Percentiles rank a stretch among this genome's conserved stretches.
phyloP scores from a whole-genome alignment of 176 grass and related monocot genomes.

The Zizania latifolia region DNA sequence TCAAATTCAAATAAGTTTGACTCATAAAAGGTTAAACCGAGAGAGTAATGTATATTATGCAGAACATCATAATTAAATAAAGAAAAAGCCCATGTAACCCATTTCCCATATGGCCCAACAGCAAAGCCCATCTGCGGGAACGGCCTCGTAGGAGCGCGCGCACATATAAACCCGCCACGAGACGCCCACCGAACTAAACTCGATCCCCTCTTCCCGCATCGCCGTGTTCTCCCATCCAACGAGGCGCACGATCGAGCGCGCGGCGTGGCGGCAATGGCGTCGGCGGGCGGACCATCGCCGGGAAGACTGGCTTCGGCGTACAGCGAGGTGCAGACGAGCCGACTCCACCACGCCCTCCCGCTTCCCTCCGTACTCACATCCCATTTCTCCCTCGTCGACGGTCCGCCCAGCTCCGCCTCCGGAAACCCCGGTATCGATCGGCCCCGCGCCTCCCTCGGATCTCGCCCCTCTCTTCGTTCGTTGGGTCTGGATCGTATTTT shows the following conservation, averaged over 20 bases:
- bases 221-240: constrained; percentile 8
- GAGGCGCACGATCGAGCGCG: background rate
- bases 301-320: constrained; percentile 64
- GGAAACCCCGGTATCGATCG: constrained; percentile 72
- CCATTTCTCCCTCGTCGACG: constrained; percentile 51
- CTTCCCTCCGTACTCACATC: constrained; percentile 69
- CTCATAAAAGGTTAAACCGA: too few species aligned
- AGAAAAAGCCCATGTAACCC: too few species aligned
- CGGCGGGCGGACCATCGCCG: constrained; percentile 36
- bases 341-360: constrained; percentile 69
- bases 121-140: too few species aligned
- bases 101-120: too few species aligned
- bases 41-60: too few species aligned
- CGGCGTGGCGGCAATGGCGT: constrained; percentile 37
- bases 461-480: background rate
- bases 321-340: constrained; percentile 91
- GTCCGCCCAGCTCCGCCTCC: constrained; percentile 64
- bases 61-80: too few species aligned
- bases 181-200: too few species aligned
- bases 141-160: too few species aligned
- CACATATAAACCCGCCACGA: background rate
- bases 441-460: constrained; percentile 1
- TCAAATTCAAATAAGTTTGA: too few species aligned
- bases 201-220: background rate
- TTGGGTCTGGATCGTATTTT: too few species aligned